Evolutionary conservation across 2,329 filamentous ascomycete genomes (phyloP).

Genomic region (Aspergillus sp.): DNA sequence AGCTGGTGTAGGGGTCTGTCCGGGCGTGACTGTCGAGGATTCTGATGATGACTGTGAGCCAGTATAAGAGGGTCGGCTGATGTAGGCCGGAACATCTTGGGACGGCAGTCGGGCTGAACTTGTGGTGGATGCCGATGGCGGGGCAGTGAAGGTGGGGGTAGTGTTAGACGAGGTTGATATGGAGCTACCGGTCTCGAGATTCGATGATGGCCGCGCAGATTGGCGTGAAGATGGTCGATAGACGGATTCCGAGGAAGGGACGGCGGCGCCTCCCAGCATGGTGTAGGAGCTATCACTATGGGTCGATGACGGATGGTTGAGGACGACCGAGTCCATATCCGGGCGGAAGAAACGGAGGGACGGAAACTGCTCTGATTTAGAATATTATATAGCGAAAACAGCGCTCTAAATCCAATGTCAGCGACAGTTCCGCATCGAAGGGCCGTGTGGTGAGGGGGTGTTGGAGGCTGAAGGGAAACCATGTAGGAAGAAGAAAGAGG

Average conservation of each 20-base stretch:
- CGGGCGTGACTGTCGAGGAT: constrained; percentile 23
- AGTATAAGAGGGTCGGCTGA: constrained; percentile 28
- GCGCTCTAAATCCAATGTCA: constrained; percentile 16
- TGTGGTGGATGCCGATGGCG: constrained; percentile 33
- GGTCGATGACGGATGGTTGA: constrained; percentile 72
- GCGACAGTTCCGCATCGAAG: constrained; percentile 8
- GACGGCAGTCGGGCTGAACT: constrained; percentile 33
- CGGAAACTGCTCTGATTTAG: constrained; percentile 5
- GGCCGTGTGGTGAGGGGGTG: constrained; percentile 7
- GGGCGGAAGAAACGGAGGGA: constrained; percentile 1
- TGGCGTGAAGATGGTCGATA: constrained; percentile 31
- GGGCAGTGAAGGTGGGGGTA: constrained; percentile 38
- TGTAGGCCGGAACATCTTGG: constrained; percentile 39
- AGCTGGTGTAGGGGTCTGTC: constrained; percentile 18
- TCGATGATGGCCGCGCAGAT: constrained; percentile 24
- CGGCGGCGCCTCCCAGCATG: constrained; percentile 57
- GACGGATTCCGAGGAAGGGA: constrained; percentile 40
- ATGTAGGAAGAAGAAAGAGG: background rate
- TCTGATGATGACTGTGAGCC: constrained; percentile 25
- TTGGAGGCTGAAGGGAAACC: constrained; percentile 3
- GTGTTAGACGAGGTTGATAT: constrained; percentile 33
- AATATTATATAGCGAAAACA: constrained; percentile 10
- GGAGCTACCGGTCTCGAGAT: constrained; percentile 26
- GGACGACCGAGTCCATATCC: constrained; percentile 62
- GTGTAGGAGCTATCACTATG: constrained; percentile 69